Percentiles rank a stretch among this genome's conserved stretches.
phyloP scores from a whole-genome alignment of 257 asterid genomes.

The Mentha longifolia region DNA sequence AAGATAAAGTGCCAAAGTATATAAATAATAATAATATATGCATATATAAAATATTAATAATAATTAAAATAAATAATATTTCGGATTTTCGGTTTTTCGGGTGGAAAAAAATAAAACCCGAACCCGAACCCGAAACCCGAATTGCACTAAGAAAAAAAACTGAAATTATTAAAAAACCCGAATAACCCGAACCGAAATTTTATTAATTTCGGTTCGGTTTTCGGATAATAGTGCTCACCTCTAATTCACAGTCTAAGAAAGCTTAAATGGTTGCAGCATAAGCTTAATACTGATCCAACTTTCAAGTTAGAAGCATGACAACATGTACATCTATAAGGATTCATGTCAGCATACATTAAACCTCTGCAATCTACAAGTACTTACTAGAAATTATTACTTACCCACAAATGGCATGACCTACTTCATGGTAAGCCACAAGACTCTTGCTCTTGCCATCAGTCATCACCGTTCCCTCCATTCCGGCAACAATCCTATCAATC shows the following conservation, averaged over 20 bases:
- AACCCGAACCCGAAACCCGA: too few species aligned
- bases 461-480: conserved; percentile 99
- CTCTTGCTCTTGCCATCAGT: conserved; percentile 99
- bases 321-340: background rate
- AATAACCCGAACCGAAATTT: too few species aligned
- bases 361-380: background rate
- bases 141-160: too few species aligned
- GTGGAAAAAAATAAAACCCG: too few species aligned
- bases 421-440: conserved; percentile 98
- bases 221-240: too few species aligned
- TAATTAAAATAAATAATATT: too few species aligned
- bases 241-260: conserved; percentile 3
- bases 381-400: conserved; percentile 41
- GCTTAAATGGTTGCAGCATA: conserved; percentile 6
- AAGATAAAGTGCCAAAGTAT: too few species aligned
- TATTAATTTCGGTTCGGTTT: too few species aligned
- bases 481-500: conserved; percentile 97
- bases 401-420: conserved; percentile 99
- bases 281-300: conserved; percentile 12
- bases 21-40: too few species aligned
- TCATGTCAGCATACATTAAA: background rate
- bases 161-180: too few species aligned
- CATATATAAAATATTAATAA: too few species aligned
- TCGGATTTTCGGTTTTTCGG: too few species aligned
- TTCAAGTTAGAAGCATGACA: background rate